Percentiles rank a stretch among this genome's conserved stretches.
Evolutionary conservation across 2,329 filamentous ascomycete genomes (phyloP).

Genomic region (Colletotrichum sidae): DNA sequence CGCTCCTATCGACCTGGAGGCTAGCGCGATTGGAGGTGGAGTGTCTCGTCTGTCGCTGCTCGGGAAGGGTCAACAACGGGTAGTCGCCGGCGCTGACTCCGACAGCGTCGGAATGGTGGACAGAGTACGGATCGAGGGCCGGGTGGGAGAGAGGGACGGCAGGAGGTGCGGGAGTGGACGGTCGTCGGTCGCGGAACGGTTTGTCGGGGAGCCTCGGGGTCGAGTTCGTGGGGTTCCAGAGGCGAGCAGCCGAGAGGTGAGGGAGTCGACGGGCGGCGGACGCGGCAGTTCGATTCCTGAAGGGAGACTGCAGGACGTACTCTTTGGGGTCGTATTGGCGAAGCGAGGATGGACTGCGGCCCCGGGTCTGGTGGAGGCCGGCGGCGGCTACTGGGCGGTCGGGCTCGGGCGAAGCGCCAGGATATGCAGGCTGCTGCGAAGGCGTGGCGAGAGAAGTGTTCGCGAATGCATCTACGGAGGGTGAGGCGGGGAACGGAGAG

Average conservation of each 20-base stretch:
- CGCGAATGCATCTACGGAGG: conserved; percentile 46
- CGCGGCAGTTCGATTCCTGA: conserved; percentile 55
- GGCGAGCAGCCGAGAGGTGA: conserved; percentile 60
- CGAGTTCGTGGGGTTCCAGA: conserved; percentile 72
- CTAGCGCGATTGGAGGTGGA: conserved; percentile 58
- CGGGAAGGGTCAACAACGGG: conserved; percentile 63
- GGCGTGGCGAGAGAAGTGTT: conserved; percentile 45
- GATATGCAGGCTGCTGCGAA: conserved; percentile 48
- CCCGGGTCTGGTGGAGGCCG: conserved; percentile 34
- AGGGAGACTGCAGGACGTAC: conserved; percentile 51
- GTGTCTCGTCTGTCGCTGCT: conserved; percentile 61
- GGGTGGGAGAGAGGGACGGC: conserved; percentile 62
- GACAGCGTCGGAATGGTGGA: conserved; percentile 50
- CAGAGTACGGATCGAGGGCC: conserved; percentile 50
- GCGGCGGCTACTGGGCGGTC: conserved; percentile 33
- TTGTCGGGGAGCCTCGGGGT: conserved; percentile 58
- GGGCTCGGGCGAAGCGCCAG: conserved; percentile 40
- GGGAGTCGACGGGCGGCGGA: conserved; percentile 48
- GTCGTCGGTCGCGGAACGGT: conserved; percentile 56
- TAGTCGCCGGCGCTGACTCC: conserved; percentile 58
- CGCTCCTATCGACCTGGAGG: conserved; percentile 61
- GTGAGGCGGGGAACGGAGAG: conserved; percentile 37
- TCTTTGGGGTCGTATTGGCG: conserved; percentile 37
- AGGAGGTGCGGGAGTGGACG: conserved; percentile 66
- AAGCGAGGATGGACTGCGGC: conserved; percentile 35